Evolutionary conservation across 768 basidiomycete genomes (phyloP).

Genomic region (Chalciporus piperatus): DNA sequence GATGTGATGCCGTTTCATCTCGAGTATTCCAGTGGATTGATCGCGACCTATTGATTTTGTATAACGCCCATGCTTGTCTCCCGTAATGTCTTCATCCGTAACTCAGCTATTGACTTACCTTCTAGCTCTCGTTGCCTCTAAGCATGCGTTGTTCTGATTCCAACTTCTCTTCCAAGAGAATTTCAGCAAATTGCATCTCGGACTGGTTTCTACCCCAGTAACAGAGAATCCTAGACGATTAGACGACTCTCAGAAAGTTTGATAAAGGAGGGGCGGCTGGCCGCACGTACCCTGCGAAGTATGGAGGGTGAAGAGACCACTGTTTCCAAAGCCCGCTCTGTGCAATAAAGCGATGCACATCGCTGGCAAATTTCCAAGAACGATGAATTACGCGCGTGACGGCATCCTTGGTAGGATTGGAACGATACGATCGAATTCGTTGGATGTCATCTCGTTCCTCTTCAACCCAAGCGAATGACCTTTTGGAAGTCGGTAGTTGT

Average conservation of each 20-base stretch:
- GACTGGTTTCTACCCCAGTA: conserved; percentile 50
- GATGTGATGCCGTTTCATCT: neutral
- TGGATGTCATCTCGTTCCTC: neutral
- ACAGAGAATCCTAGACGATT: conserved; percentile 46
- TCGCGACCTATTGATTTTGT: neutral
- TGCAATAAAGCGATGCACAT: neutral
- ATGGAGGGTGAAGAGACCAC: conserved; percentile 65
- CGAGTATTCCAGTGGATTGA: neutral
- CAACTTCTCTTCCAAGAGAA: too few relatives aligned
- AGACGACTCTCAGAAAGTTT: neutral
- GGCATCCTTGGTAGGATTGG: conserved; percentile 46
- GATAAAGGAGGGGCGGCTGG: conserved; percentile 4
- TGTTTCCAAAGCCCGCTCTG: conserved; percentile 53
- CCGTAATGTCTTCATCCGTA: too few relatives aligned
- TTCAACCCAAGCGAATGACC: conserved; percentile 25
- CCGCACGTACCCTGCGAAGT: conserved; percentile 42
- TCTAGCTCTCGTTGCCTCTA: too few relatives aligned
- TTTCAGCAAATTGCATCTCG: too few relatives aligned
- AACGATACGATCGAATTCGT: conserved; percentile 36
- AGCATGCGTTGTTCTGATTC: too few relatives aligned
- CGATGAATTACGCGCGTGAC: conserved; percentile 42
- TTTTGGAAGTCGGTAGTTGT: conserved; percentile 57
- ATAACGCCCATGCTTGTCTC: too few relatives aligned
- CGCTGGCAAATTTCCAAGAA: neutral
- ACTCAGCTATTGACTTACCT: too few relatives aligned